These are phyloP conservation scores for Xylaria castorea DNA, from an alignment of 495 filamentous ascomycete genomes.

Conservation along the genomic window DNA sequence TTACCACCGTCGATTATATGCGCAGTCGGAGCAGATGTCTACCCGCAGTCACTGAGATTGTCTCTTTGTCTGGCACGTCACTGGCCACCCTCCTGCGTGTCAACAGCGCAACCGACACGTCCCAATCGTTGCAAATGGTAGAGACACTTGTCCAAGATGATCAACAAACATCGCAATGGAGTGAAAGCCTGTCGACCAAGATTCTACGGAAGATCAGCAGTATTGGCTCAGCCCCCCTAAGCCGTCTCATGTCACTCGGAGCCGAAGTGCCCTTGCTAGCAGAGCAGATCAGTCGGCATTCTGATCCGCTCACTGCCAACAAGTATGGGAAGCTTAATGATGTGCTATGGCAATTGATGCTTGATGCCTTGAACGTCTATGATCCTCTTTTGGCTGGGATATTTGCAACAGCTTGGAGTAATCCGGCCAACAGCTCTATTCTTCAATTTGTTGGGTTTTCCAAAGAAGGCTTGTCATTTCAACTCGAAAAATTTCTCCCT, in stretches of 20 bases:
- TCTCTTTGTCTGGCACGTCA: conserved; percentile 54
- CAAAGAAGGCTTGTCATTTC: conserved; percentile 35
- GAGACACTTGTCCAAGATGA: conserved; percentile 51
- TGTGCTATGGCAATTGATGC: conserved; percentile 56
- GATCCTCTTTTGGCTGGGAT: conserved; percentile 31
- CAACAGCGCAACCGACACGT: conserved; percentile 44
- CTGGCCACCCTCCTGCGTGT: conserved; percentile 54
- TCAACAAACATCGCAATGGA: conserved; percentile 51
- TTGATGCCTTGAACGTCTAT: conserved; percentile 54
- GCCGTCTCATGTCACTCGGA: conserved; percentile 69
- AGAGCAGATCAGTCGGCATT: conserved; percentile 56
- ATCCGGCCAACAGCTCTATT: conserved; percentile 5
- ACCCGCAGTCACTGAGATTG: conserved; percentile 36
- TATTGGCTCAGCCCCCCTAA: conserved; percentile 61
- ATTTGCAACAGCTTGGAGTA: conserved; percentile 24
- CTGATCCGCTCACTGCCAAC: conserved; percentile 53
- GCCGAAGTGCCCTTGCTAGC: conserved; percentile 69
- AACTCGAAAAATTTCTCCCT: conserved; percentile 29
- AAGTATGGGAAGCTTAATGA: conserved; percentile 54
- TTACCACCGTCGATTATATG: conserved; percentile 54
- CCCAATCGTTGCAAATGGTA: conserved; percentile 48
- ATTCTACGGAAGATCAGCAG: conserved; percentile 63
- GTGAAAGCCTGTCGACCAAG: conserved; percentile 59
- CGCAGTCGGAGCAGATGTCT: neutral
- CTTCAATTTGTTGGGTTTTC: conserved; percentile 19